Evolutionary conservation across 2,329 filamentous ascomycete species (phyloP).

Genomic region (Fusarium globosum): DNA sequence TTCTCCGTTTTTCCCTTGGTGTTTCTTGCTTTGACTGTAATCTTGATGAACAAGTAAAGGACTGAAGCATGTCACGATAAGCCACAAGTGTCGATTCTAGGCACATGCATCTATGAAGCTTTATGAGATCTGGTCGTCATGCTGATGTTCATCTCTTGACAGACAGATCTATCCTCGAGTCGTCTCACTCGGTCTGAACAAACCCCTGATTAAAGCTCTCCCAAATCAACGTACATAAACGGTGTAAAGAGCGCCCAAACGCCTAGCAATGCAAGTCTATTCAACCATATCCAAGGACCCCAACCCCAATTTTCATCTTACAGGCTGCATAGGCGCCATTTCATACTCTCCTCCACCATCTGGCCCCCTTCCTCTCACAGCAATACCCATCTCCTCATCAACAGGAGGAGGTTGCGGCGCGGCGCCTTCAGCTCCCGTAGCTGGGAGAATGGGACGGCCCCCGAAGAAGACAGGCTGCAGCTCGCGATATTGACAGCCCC

Average conservation of each 20-base stretch:
- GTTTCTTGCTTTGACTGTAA: background rate
- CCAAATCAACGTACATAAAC: constrained; percentile 12
- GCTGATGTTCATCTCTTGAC: background rate
- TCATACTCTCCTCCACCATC: constrained; percentile 72
- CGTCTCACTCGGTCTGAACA: background rate
- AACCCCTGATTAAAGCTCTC: background rate
- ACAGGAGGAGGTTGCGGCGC: constrained; percentile 42
- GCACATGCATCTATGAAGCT: background rate
- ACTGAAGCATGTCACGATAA: background rate
- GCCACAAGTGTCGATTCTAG: background rate
- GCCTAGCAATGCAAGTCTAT: constrained; percentile 51
- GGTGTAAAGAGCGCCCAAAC: constrained; percentile 42
- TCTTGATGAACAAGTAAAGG: background rate
- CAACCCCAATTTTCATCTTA: constrained; percentile 34
- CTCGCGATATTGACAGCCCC: constrained; percentile 92
- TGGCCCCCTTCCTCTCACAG: constrained; percentile 63
- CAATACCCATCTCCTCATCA: constrained; percentile 63
- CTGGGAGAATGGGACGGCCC: constrained; percentile 59
- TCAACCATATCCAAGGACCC: constrained; percentile 30
- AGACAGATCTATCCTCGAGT: background rate
- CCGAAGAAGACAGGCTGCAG: constrained; percentile 90
- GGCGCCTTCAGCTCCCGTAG: constrained; percentile 30
- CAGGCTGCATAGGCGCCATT: constrained; percentile 61
- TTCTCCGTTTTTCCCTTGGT: background rate
- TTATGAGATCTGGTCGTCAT: background rate